phyloP scores from a whole-genome alignment of 768 basidiomycete species.

The Leccinum truebloodii region DNA sequence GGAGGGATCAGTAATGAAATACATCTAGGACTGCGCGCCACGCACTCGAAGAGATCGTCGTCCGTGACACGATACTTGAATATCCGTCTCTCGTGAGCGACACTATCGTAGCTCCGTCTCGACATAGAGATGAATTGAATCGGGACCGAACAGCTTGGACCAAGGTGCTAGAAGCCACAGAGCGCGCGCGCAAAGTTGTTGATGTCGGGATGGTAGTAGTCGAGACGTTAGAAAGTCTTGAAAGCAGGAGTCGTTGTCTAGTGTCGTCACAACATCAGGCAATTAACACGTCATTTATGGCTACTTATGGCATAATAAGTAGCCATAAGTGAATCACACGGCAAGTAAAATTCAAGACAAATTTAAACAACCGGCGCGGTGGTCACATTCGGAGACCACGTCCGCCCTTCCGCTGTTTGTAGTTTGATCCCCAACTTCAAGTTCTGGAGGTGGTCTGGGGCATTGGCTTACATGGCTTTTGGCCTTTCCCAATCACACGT shows the following conservation, averaged over 20 bases:
- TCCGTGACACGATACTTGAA: constrained; percentile 80
- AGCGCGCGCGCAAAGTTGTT: constrained; percentile 2
- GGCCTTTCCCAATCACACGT: too few relatives aligned
- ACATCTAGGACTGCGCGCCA: constrained; percentile 16
- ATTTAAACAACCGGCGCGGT: too few relatives aligned
- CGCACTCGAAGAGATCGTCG: constrained; percentile 85
- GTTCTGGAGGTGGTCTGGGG: too few relatives aligned
- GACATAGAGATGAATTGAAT: constrained; percentile 48
- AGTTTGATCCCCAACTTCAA: too few relatives aligned
- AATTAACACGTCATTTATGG: too few relatives aligned
- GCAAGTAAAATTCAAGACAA: too few relatives aligned
- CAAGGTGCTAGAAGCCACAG: constrained; percentile 8
- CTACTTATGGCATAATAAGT: too few relatives aligned
- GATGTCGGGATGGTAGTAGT: background rate
- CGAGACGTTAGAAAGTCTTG: background rate
- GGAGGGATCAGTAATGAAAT: constrained; percentile 14
- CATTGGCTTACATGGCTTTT: too few relatives aligned
- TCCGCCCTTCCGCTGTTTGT: too few relatives aligned
- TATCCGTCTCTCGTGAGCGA: constrained; percentile 67
- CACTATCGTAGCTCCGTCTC: constrained; percentile 73
- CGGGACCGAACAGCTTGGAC: constrained; percentile 1
- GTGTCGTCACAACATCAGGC: constrained; percentile 13
- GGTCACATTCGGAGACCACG: too few relatives aligned
- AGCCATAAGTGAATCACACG: too few relatives aligned
- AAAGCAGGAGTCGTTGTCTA: constrained; percentile 7